Conservation (phyloP, 1,139 yeast species). For the Kluyveromyces marxianus region DNA sequence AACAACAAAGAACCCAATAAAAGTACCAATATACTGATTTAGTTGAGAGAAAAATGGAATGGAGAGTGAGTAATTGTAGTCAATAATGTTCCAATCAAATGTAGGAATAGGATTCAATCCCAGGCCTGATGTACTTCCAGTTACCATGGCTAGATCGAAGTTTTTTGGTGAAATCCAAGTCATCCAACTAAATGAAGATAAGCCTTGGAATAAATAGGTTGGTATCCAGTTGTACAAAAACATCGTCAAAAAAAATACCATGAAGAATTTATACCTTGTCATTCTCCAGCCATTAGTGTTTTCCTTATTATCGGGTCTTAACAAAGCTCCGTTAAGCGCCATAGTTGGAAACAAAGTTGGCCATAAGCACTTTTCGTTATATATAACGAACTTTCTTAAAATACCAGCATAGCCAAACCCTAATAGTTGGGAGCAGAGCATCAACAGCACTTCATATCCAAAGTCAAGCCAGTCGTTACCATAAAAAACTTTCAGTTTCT, state of each 20-base stretch:
- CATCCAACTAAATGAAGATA: conserved; percentile 47
- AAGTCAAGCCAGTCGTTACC: conserved; percentile 38
- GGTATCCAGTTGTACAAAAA: conserved; percentile 55
- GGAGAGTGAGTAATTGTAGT: conserved; percentile 29
- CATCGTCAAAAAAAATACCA: conserved; percentile 32
- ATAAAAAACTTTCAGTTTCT: conserved; percentile 31
- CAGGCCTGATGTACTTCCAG: conserved; percentile 45
- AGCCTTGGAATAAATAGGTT: conserved; percentile 23
- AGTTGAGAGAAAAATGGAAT: conserved; percentile 42
- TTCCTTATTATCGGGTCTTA: conserved; percentile 32
- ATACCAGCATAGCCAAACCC: conserved; percentile 63
- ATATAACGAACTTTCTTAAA: conserved; percentile 47
- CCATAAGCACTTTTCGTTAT: conserved; percentile 52
- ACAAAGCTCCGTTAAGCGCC: conserved; percentile 48
- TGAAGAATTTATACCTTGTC: conserved; percentile 39
- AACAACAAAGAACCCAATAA: conserved; percentile 37
- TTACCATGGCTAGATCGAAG: conserved; percentile 44
- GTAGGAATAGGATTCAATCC: conserved; percentile 50
- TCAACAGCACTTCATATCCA: conserved; percentile 46
- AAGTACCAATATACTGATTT: conserved; percentile 38
- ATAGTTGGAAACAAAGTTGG: conserved; percentile 48
- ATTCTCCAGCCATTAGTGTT: conserved; percentile 42
- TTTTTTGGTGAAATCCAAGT: conserved; percentile 56
- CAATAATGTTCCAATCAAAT: conserved; percentile 44
- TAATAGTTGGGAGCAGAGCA: conserved; percentile 47